Conservation (phyloP, 2,329 filamentous ascomycete genomes). For the Stachybotrys elegans region DNA sequence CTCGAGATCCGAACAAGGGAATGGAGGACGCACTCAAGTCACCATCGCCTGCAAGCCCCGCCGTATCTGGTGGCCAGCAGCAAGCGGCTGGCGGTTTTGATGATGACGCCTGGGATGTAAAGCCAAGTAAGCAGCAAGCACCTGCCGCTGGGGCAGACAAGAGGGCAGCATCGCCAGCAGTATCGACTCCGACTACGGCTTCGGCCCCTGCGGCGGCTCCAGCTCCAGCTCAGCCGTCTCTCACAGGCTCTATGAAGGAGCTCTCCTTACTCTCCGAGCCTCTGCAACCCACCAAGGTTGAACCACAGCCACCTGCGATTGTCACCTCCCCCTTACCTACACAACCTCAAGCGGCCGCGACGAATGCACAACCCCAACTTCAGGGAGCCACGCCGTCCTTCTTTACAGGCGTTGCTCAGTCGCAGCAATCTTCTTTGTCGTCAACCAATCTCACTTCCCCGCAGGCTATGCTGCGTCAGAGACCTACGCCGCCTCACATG, state of each 20-base stretch:
- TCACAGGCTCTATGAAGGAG: conserved; percentile 64
- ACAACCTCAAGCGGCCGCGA: conserved; percentile 24
- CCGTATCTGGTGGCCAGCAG: conserved; percentile 21
- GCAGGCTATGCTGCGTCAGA: conserved; percentile 46
- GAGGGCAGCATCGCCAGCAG: conserved; percentile 11
- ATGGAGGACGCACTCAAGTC: conserved; percentile 16
- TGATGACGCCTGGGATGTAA: conserved; percentile 96
- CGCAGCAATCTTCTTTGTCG: conserved; percentile 34
- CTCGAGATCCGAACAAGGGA: conserved; percentile 32
- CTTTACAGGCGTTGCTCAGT: conserved; percentile 42
- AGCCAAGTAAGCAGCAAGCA: conserved; percentile 61
- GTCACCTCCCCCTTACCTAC: conserved; percentile 8
- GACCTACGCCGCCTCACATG: conserved; percentile 65
- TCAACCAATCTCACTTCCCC: conserved; percentile 25
- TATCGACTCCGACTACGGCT: conserved; percentile 16
- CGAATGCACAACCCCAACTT: conserved; percentile 36
- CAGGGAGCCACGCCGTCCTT: conserved; percentile 55
- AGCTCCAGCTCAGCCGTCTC: conserved; percentile 34
- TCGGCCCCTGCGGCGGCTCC: conserved; percentile 7
- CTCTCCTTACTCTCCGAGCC: conserved; percentile 49
- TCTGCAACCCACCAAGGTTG: conserved; percentile 43
- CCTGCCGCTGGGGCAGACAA: conserved; percentile 4
- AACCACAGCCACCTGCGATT: conserved; percentile 22
- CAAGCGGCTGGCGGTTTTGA: conserved; percentile 64
- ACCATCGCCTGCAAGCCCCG: conserved; percentile 17